Evolutionary conservation across 1,284 basidiomycete species (phyloP).

Genomic region (Xerocomus amazonicus): DNA sequence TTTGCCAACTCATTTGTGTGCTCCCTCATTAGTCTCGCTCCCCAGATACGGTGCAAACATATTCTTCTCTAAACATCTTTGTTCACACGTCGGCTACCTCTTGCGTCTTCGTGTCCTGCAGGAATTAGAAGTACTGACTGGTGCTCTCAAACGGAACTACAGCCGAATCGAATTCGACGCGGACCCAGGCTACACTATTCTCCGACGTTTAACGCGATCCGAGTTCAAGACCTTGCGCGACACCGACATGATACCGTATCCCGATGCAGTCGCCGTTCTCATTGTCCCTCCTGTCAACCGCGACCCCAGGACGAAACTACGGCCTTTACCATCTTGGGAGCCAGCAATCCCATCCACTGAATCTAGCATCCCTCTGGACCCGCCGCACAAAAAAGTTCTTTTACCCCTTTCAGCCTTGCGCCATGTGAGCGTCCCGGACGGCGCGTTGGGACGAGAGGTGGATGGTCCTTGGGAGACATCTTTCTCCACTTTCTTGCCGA

Average conservation of each 20-base stretch:
- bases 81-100: slow-evolving; percentile 56
- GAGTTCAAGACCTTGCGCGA: slow-evolving; percentile 54
- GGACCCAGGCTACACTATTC: slow-evolving; percentile 30
- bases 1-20: slow-evolving; percentile 7
- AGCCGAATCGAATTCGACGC: slow-evolving; percentile 9
- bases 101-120: slow-evolving; percentile 70
- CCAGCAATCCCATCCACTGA: slow-evolving; percentile 26
- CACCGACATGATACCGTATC: slow-evolving; percentile 46
- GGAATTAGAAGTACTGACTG: slow-evolving; percentile 59
- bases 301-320: slow-evolving; percentile 44
- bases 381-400: slow-evolving; percentile 29
- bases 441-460: background rate
- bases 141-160: slow-evolving; percentile 11
- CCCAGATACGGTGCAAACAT: slow-evolving; percentile 31
- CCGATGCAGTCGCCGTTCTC: slow-evolving; percentile 57
- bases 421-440: slow-evolving; percentile 4
- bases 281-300: slow-evolving; percentile 68
- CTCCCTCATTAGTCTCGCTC: slow-evolving; percentile 25
- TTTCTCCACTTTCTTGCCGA: slow-evolving; percentile 35
- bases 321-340: slow-evolving; percentile 41
- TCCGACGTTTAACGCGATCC: slow-evolving; percentile 58
- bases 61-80: slow-evolving; percentile 40
- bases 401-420: slow-evolving; percentile 38
- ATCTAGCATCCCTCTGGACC: background rate
- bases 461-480: slow-evolving; percentile 9